Conservation (phyloP, 2,329 filamentous ascomycete genomes). For the Clonostachys sp. region DNA sequence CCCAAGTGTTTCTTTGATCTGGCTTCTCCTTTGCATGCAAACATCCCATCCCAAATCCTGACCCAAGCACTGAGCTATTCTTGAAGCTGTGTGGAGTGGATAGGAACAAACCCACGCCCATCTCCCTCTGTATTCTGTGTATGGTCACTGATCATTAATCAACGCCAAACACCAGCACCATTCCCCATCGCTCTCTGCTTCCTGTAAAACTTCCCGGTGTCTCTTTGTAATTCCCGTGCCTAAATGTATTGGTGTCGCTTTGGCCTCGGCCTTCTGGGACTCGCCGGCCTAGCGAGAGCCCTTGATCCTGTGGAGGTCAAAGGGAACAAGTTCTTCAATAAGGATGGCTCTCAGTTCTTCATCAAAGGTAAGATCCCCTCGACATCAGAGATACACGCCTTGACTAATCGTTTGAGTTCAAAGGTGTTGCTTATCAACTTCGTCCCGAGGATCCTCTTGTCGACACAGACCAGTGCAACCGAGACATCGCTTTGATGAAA, state of each 20-base stretch:
- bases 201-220: too few species aligned
- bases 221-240: too few species aligned
- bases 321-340: slow-evolving; percentile 82
- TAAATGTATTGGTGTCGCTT: too few species aligned
- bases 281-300: slow-evolving; percentile 25
- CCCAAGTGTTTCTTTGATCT: too few species aligned
- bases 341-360: slow-evolving; percentile 76
- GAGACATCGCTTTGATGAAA: slow-evolving; percentile 74
- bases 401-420: not conserved
- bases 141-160: too few species aligned
- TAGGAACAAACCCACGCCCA: too few species aligned
- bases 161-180: too few species aligned
- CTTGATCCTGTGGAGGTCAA: slow-evolving; percentile 48
- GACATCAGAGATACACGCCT: not conserved
- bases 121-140: too few species aligned
- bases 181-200: not conserved
- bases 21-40: too few species aligned
- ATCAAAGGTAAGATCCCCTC: slow-evolving; percentile 60
- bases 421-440: slow-evolving; percentile 71
- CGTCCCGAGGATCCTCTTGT: slow-evolving; percentile 67
- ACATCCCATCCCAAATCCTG: too few species aligned
- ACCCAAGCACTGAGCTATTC: too few species aligned
- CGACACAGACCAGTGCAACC: slow-evolving; percentile 69
- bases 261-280: not conserved
- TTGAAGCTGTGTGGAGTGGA: too few species aligned